These are phyloP conservation scores for Phytophthora megakarya DNA, from an alignment of 352 stramenopile species.

Conservation along the genomic window DNA sequence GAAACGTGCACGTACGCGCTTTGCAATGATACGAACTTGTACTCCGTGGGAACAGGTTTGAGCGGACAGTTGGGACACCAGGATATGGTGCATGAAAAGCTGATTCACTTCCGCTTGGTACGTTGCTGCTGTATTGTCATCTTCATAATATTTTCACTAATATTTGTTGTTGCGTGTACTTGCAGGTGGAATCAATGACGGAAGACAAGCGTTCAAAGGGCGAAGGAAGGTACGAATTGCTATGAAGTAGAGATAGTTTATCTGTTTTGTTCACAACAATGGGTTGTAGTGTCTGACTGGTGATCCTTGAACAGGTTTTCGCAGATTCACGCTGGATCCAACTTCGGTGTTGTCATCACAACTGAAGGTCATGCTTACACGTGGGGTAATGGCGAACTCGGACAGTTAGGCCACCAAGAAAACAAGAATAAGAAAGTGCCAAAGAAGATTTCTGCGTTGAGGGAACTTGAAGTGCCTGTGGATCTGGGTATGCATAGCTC, in stretches of 20 bases:
- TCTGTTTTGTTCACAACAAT: neutral
- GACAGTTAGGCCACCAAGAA: constrained; percentile 82
- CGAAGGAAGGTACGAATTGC: constrained; percentile 57
- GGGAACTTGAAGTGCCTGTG: constrained; percentile 77
- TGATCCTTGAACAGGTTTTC: constrained; percentile 47
- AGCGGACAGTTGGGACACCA: constrained; percentile 72
- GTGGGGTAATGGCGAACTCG: constrained; percentile 78
- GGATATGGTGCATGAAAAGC: constrained; percentile 80
- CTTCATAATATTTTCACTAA: neutral
- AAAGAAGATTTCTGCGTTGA: constrained; percentile 85
- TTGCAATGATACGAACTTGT: constrained; percentile 76
- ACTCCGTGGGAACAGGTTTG: constrained; percentile 71
- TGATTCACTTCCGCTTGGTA: constrained; percentile 78
- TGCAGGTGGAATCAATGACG: constrained; percentile 65
- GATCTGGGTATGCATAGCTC: constrained; percentile 46
- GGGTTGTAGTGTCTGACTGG: neutral
- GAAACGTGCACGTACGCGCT: constrained; percentile 69
- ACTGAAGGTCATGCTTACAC: constrained; percentile 75
- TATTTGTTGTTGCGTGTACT: too few relatives aligned
- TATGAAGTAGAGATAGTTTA: neutral
- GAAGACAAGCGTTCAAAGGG: constrained; percentile 79
- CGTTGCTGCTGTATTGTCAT: constrained; percentile 9
- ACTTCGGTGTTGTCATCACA: constrained; percentile 66
- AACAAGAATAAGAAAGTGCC: constrained; percentile 88
- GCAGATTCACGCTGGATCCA: constrained; percentile 54